phyloP scores from a whole-genome alignment of 1,284 basidiomycete species.

The Apiotrichum brassicae region DNA sequence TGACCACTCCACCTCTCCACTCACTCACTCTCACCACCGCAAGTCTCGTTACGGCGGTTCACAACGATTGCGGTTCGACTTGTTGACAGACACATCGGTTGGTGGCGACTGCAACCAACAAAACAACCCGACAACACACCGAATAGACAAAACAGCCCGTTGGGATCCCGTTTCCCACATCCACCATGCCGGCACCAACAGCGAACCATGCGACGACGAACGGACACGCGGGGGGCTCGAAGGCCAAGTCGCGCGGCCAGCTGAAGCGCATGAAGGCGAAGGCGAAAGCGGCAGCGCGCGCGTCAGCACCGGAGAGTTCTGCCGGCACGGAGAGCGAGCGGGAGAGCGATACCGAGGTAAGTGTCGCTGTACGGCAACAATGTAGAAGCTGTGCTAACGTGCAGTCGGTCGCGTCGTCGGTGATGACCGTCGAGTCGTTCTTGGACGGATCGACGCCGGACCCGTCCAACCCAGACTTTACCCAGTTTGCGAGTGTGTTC shows the following conservation, averaged over 20 bases:
- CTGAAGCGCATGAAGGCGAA: conserved; percentile 44
- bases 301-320: conserved; percentile 29
- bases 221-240: conserved; percentile 19
- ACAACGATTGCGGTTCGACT: too few relatives aligned
- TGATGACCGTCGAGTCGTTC: conserved; percentile 29
- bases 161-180: not conserved
- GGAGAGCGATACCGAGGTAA: conserved; percentile 38
- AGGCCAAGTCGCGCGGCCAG: conserved; percentile 38
- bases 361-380: conserved; percentile 2
- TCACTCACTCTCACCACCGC: too few relatives aligned
- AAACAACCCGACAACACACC: too few relatives aligned
- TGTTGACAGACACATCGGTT: too few relatives aligned
- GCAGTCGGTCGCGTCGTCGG: conserved; percentile 23
- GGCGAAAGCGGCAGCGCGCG: conserved; percentile 23
- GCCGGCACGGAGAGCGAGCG: conserved; percentile 31
- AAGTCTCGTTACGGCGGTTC: too few relatives aligned
- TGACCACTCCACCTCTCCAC: too few relatives aligned
- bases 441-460: conserved; percentile 25
- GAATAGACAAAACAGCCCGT: too few relatives aligned
- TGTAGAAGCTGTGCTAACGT: too few relatives aligned
- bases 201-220: conserved; percentile 20
- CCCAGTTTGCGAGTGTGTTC: conserved; percentile 42
- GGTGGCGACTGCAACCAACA: too few relatives aligned
- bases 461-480: conserved; percentile 34
- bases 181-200: conserved; percentile 14